phyloP scores from a whole-genome alignment of 1,284 basidiomycete genomes.

The Stereum hirsutum region DNA sequence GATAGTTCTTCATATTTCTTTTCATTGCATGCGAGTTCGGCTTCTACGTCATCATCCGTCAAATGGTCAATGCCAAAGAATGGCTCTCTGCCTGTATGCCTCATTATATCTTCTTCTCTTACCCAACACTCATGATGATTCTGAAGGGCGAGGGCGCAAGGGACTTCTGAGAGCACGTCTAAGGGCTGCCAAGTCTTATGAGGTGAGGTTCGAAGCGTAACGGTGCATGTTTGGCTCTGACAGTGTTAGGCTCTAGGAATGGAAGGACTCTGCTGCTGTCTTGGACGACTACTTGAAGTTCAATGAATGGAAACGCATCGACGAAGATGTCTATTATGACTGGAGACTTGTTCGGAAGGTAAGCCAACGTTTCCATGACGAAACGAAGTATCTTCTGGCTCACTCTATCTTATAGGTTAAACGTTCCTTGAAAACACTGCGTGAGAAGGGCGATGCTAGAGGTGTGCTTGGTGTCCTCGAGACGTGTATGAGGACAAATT shows the following conservation, averaged over 20 bases:
- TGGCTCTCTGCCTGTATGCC: slow-evolving; percentile 80
- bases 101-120: background rate
- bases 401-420: slow-evolving; percentile 36
- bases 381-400: background rate
- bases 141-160: slow-evolving; percentile 76
- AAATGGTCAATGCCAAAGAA: slow-evolving; percentile 90
- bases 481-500: slow-evolving; percentile 88
- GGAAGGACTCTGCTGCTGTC: slow-evolving; percentile 75
- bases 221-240: background rate
- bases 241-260: slow-evolving; percentile 42
- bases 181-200: slow-evolving; percentile 65
- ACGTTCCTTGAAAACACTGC: slow-evolving; percentile 50
- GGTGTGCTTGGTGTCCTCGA: slow-evolving; percentile 88
- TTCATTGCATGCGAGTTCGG: slow-evolving; percentile 86
- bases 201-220: slow-evolving; percentile 22
- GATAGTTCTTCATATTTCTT: slow-evolving; percentile 70
- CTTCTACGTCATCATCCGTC: slow-evolving; percentile 80
- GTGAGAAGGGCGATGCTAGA: slow-evolving; percentile 71
- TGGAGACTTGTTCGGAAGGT: slow-evolving; percentile 78
- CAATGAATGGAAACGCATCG: slow-evolving; percentile 80
- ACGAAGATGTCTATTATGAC: slow-evolving; percentile 87
- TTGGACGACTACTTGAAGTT: slow-evolving; percentile 81
- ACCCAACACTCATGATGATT: background rate
- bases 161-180: slow-evolving; percentile 70
- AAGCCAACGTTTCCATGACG: background rate